A percentile compares a stretch with the other conserved stretches of the same genome.
phyloP scores from a whole-genome alignment of 1,284 basidiomycete species.

The Meripilus lineatus region DNA sequence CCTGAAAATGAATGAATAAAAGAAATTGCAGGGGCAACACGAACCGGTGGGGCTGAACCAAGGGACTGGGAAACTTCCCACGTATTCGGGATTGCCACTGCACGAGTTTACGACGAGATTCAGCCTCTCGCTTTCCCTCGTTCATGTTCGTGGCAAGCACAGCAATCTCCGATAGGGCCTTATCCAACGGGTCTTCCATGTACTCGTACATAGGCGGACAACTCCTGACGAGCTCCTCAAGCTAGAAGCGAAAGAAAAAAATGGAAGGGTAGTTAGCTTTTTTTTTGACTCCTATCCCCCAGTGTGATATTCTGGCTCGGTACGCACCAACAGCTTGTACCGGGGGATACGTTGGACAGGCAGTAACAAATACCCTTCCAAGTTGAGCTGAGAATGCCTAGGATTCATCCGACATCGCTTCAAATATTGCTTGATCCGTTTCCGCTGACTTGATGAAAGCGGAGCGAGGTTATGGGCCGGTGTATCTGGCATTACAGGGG shows the following conservation, averaged over 20 bases:
- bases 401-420: constrained; percentile 85
- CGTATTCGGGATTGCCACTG: constrained; percentile 91
- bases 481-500: constrained; percentile 37
- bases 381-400: constrained; percentile 91
- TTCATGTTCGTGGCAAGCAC: constrained; percentile 91
- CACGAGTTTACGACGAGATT: constrained; percentile 84
- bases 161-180: constrained; percentile 82
- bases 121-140: constrained; percentile 91
- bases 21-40: constrained; percentile 18
- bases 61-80: constrained; percentile 88
- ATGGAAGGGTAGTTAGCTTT: no score
- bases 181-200: constrained; percentile 80
- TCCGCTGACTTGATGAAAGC: constrained; percentile 72
- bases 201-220: constrained; percentile 74
- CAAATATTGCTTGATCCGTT: constrained; percentile 81
- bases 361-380: constrained; percentile 92
- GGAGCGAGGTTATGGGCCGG: constrained; percentile 22
- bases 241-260: constrained; percentile 39
- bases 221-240: constrained; percentile 80
- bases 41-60: constrained; percentile 95
- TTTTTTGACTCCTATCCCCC: no score
- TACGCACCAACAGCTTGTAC: constrained; percentile 84
- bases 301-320: no score
- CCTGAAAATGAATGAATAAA: neutral
- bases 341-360: constrained; percentile 96